phyloP scores from a whole-genome alignment of 805 yeast species.

The Starmerella roubikii region DNA sequence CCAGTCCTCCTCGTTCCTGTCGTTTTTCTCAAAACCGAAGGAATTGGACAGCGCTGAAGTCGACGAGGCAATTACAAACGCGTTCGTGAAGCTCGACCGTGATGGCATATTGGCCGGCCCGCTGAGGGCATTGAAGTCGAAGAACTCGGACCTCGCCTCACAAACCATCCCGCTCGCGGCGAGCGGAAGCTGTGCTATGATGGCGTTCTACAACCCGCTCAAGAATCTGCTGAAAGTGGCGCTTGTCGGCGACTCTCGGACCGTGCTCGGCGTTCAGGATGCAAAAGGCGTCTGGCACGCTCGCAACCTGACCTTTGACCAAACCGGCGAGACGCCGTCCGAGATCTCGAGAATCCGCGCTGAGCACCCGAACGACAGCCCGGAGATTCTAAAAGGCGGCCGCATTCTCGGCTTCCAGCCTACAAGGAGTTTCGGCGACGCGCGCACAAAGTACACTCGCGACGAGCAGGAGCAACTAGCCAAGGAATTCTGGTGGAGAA shows the following conservation, averaged over 20 bases:
- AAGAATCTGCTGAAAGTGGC: slow-evolving; percentile 67
- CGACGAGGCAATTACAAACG: slow-evolving; percentile 65
- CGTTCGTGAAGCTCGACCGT: slow-evolving; percentile 68
- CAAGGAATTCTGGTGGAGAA: slow-evolving; percentile 64
- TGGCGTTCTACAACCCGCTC: slow-evolving; percentile 70
- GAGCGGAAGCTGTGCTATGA: slow-evolving; percentile 74
- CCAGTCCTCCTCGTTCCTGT: slow-evolving; percentile 27
- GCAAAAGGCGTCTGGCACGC: slow-evolving; percentile 73
- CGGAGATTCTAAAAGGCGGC: slow-evolving; percentile 38
- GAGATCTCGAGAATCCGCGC: slow-evolving; percentile 69
- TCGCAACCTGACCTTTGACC: slow-evolving; percentile 71
- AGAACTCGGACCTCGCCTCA: slow-evolving; percentile 56
- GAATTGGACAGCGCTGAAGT: slow-evolving; percentile 53
- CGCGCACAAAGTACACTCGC: slow-evolving; percentile 68
- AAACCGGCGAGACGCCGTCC: slow-evolving; percentile 77
- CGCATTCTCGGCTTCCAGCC: slow-evolving; percentile 92
- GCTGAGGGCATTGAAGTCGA: slow-evolving; percentile 46
- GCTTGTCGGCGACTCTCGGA: slow-evolving; percentile 91
- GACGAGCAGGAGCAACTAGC: slow-evolving; percentile 59
- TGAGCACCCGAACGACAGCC: slow-evolving; percentile 83
- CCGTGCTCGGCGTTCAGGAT: slow-evolving; percentile 54
- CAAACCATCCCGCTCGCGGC: slow-evolving; percentile 57
- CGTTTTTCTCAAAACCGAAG: slow-evolving; percentile 26
- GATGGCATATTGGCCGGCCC: slow-evolving; percentile 69
- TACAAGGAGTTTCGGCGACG: slow-evolving; percentile 92